Conservation (phyloP, 2,329 filamentous ascomycete genomes). For the Fusarium newnesense region DNA sequence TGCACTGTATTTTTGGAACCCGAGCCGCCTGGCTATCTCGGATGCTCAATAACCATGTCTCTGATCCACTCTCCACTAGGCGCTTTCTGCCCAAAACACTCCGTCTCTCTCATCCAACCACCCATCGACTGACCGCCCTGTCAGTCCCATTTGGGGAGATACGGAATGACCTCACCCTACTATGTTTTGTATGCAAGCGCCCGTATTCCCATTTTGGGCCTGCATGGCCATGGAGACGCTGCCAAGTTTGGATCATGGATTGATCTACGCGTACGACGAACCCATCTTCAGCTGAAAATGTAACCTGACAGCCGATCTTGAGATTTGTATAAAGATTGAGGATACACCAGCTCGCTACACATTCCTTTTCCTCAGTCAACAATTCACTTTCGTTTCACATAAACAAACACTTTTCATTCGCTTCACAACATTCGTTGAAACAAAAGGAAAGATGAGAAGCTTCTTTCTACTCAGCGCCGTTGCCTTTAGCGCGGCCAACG, state of each 20-base stretch:
- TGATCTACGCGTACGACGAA: neutral
- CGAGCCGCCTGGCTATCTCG: slow-evolving; percentile 2
- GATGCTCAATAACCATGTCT: neutral
- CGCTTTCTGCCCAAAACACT: slow-evolving; percentile 12
- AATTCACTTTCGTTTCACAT: slow-evolving; percentile 24
- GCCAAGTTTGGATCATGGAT: slow-evolving; percentile 13
- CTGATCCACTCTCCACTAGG: neutral
- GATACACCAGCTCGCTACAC: neutral
- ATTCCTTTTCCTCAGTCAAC: slow-evolving; percentile 4
- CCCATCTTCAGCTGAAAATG: neutral
- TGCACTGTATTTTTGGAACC: slow-evolving; percentile 20
- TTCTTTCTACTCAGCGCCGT: slow-evolving; percentile 28
- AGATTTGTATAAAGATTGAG: slow-evolving; percentile 21
- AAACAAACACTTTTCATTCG: slow-evolving; percentile 12
- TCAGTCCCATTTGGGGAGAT: slow-evolving; percentile 5
- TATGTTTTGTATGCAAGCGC: slow-evolving; percentile 28
- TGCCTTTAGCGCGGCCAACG: slow-evolving; percentile 25
- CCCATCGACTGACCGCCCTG: slow-evolving; percentile 23
- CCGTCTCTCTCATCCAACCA: slow-evolving; percentile 22
- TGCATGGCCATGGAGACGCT: slow-evolving; percentile 2
- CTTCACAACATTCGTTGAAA: slow-evolving; percentile 29
- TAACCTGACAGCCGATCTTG: neutral
- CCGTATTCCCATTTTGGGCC: slow-evolving; percentile 16
- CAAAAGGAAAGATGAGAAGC: slow-evolving; percentile 20
- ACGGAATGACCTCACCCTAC: slow-evolving; percentile 27